Conservation (phyloP, 208 protist genomes). For the Trypanosoma conorhini region DNA sequence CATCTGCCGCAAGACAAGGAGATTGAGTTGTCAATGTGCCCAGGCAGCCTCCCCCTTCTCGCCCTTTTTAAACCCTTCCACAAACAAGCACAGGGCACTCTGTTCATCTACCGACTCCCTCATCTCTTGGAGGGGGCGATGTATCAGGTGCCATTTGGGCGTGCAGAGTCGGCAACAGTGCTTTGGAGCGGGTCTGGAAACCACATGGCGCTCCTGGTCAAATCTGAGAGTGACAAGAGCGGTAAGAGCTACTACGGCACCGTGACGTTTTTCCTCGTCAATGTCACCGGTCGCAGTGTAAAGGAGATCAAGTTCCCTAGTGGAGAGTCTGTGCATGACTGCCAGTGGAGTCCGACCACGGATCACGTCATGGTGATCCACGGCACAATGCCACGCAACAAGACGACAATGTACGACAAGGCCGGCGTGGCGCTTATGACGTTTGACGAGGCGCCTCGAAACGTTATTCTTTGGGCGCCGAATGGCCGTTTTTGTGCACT, state of each 20-base stretch:
- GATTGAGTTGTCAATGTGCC: constrained; percentile 61
- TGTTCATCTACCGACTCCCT: constrained; percentile 73
- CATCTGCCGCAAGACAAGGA: constrained; percentile 83
- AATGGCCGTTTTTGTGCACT: constrained; percentile 73
- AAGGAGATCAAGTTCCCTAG: constrained; percentile 69
- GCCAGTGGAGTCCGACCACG: constrained; percentile 65
- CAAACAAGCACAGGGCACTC: constrained; percentile 69
- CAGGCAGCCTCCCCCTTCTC: constrained; percentile 53
- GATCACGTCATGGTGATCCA: constrained; percentile 91
- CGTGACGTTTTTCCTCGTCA: constrained; percentile 70
- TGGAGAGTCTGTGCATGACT: constrained; percentile 88
- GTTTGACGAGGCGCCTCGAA: constrained; percentile 85
- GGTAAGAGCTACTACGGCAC: constrained; percentile 93
- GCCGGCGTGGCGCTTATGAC: constrained; percentile 76
- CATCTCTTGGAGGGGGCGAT: constrained; percentile 64
- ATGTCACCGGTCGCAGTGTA: constrained; percentile 58
- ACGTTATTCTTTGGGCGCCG: constrained; percentile 78
- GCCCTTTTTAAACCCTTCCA: constrained; percentile 85
- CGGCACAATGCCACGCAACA: constrained; percentile 89
- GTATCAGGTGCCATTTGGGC: constrained; percentile 63
- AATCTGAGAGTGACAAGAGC: constrained; percentile 80
- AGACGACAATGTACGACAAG: constrained; percentile 86
- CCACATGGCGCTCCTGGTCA: constrained; percentile 67
- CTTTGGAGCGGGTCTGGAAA: constrained; percentile 70
- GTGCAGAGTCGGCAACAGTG: constrained; percentile 65